Evolutionary conservation across 1,284 basidiomycete genomes (phyloP).

Genomic region (Cystobasidium slooffiae): DNA sequence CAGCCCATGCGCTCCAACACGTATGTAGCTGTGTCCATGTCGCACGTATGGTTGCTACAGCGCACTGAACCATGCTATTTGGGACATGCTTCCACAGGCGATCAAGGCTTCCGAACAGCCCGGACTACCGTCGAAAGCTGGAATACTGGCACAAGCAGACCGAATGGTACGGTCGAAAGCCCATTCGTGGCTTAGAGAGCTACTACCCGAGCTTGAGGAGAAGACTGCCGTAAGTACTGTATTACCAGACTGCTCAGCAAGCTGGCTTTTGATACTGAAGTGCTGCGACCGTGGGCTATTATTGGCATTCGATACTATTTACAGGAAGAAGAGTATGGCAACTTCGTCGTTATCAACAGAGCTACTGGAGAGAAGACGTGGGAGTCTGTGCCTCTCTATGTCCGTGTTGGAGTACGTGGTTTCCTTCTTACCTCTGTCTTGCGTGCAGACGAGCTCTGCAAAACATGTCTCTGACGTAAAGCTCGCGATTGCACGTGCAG

Average conservation of each 20-base stretch:
- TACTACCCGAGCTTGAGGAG: conserved; percentile 36
- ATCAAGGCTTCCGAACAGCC: conserved; percentile 23
- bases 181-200: conserved; percentile 26
- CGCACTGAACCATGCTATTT: not conserved
- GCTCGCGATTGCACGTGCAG: not conserved
- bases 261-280: not conserved
- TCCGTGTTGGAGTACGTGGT: conserved; percentile 27
- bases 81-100: not conserved
- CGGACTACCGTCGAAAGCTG: conserved; percentile 25
- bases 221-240: conserved; percentile 21
- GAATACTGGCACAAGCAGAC: conserved; percentile 22
- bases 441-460: not conserved
- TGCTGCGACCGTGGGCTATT: not conserved
- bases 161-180: not conserved
- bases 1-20: conserved; percentile 32
- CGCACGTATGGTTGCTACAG: not conserved
- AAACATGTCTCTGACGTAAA: conserved; percentile 4
- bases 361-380: conserved; percentile 44
- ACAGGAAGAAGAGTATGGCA: conserved; percentile 46
- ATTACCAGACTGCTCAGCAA: not conserved
- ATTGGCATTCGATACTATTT: not conserved
- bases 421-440: not conserved
- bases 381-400: conserved; percentile 48
- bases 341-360: conserved; percentile 44
- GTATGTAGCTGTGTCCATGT: not conserved